Evolutionary conservation across 345 rosid species (phyloP), one percentile per base, ranked within the genome.

Genomic region (Mangifera indica): DNA sequence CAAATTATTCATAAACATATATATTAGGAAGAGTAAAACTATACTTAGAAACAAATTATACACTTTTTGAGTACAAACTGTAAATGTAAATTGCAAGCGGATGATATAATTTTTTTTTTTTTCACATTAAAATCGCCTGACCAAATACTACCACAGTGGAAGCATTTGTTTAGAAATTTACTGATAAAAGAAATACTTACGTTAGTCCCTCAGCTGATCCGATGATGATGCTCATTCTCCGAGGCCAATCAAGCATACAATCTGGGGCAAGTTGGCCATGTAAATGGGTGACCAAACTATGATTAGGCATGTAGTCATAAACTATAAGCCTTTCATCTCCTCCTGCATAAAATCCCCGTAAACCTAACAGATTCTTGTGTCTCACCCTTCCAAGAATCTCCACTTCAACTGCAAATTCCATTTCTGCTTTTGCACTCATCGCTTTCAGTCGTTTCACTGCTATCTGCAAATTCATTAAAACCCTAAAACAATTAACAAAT

Each of bases 371-470:
- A 54, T 89, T 89, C 70, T 82, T 82, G 61, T 86, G 94, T 71
- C 91, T 83, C 46, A 84, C 91, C 72, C 94, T 81, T 12, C 91
- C 94, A 29, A 89, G 87, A 17, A 89, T 84, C 83, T 89, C 94
- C 25, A 87, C 94, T 79, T 89, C 91, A 59, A 87, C 81, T 0
- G 91, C 91, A 66, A 89, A 89, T 64, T 87, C 91, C 87, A 84
- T 87, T 83, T 89, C 91, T 21, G 87, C 90, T 78, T 86, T 89
- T 10, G 86, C 83, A 49, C 74, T 89, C 90, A 84, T 84, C 70
- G 84, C 80, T 76, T 89, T 89, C 56, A 89, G 80, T 53, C 94
- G 70, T 66, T 89, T 86, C 69, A 89, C 94, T 1, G 94, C 94
- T 63, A 89, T 78, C 91, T 89, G 82, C 49, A 62, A 53, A 9